Conservation (phyloP, 371 early-diverging fungal genomes). For the Rhizopus sp. region DNA sequence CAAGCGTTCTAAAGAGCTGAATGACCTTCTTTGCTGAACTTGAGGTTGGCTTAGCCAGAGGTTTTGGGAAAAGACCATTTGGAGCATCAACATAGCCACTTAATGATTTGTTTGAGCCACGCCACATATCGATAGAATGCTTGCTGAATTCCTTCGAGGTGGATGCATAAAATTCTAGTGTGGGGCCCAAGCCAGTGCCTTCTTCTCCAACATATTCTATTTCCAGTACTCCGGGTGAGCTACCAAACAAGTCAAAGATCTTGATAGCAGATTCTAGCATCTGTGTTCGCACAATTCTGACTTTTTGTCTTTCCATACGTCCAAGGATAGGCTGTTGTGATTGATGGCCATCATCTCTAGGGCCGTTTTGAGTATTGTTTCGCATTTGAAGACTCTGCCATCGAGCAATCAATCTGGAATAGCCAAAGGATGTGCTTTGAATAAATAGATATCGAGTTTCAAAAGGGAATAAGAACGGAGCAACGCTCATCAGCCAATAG, state of each 20-base stretch:
- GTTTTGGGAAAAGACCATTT: constrained; percentile 78
- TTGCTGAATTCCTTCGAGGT: constrained; percentile 78
- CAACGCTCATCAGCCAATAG: constrained; percentile 60
- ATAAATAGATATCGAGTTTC: constrained; percentile 79
- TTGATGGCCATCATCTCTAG: constrained; percentile 28
- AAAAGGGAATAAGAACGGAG: constrained; percentile 84
- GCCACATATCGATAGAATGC: constrained; percentile 61
- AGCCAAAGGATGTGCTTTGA: constrained; percentile 86
- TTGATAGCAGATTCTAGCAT: constrained; percentile 82
- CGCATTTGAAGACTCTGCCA: constrained; percentile 61
- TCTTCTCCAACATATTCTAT: constrained; percentile 93
- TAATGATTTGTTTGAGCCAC: constrained; percentile 36
- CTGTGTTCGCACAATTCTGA: constrained; percentile 74
- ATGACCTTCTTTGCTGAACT: constrained; percentile 46
- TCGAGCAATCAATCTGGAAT: constrained; percentile 70
- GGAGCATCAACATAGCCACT: constrained; percentile 50
- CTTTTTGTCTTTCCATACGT: constrained; percentile 80
- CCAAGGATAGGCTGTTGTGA: constrained; percentile 58
- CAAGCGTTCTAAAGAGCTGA: constrained; percentile 68
- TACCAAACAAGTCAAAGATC: constrained; percentile 79
- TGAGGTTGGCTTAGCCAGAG: constrained; percentile 31
- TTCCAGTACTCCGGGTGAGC: constrained; percentile 73
- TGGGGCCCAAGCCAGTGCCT: constrained; percentile 94
- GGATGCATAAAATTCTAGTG: constrained; percentile 88
- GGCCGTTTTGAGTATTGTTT: constrained; percentile 32